These are phyloP conservation scores for Boletus pseudo-olivaceus DNA, from an alignment of 768 basidiomycete species.

Conservation along the genomic window DNA sequence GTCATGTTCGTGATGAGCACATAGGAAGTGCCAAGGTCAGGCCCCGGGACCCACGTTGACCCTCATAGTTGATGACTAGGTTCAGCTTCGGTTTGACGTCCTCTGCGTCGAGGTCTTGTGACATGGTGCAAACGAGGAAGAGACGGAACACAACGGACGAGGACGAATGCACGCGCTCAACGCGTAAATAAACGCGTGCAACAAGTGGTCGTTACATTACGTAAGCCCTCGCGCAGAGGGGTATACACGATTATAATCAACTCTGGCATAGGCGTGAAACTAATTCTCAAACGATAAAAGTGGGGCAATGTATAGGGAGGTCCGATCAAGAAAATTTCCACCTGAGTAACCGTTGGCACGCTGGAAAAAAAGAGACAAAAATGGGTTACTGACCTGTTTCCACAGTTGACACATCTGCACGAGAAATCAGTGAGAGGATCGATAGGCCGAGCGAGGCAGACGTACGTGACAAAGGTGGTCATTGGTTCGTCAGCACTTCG, in stretches of 20 bases:
- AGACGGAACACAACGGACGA: not conserved
- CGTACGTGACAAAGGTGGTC: conserved; percentile 93
- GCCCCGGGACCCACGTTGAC: conserved; percentile 39
- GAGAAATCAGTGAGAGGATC: not conserved
- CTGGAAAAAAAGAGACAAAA: not conserved
- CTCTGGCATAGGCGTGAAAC: not conserved
- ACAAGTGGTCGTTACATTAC: conserved; percentile 12
- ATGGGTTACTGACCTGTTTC: conserved; percentile 44
- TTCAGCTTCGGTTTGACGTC: conserved; percentile 70
- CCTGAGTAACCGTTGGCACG: conserved; percentile 26
- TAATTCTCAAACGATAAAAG: conserved; percentile 4
- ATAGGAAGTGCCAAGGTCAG: not conserved
- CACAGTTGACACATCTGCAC: conserved; percentile 62
- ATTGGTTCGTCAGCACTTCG: conserved; percentile 98
- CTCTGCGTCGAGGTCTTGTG: conserved; percentile 34
- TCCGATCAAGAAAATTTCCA: conserved; percentile 59
- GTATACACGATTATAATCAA: conserved; percentile 22
- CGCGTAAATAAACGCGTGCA: conserved; percentile 18
- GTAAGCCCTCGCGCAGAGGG: conserved; percentile 11
- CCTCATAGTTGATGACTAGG: conserved; percentile 54
- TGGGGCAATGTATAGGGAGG: not conserved
- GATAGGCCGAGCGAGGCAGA: conserved; percentile 4
- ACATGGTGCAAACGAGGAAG: conserved; percentile 16
- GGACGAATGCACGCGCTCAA: not conserved
- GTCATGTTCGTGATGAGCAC: not conserved